phyloP scores from a whole-genome alignment of 192 early-diverging fungal genomes.

The Coemansia sp. region DNA sequence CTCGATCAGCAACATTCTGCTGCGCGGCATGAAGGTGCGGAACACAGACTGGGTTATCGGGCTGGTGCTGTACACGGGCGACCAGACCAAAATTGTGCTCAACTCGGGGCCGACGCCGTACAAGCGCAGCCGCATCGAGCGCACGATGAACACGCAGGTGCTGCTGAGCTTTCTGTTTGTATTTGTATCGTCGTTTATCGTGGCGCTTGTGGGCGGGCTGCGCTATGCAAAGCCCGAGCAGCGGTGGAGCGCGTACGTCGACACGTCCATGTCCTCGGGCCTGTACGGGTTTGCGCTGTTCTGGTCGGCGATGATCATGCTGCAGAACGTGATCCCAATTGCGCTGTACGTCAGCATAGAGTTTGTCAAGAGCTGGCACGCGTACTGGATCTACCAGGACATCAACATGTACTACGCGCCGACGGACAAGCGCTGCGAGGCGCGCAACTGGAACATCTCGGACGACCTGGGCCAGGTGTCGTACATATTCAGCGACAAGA shows the following conservation, averaged over 20 bases:
- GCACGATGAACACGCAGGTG: slow-evolving; percentile 75
- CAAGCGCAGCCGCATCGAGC: slow-evolving; percentile 87
- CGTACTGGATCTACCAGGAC: slow-evolving; percentile 90
- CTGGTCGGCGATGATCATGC: slow-evolving; percentile 82
- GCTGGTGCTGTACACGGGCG: slow-evolving; percentile 78
- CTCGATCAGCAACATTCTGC: slow-evolving; percentile 75
- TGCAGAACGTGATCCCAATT: slow-evolving; percentile 96
- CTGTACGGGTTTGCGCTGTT: slow-evolving; percentile 49
- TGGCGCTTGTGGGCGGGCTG: slow-evolving; percentile 55
- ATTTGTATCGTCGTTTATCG: slow-evolving; percentile 53
- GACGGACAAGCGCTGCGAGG: slow-evolving; percentile 37
- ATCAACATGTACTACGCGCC: slow-evolving; percentile 75
- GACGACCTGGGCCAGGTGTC: slow-evolving; percentile 97
- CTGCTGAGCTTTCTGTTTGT: slow-evolving; percentile 58
- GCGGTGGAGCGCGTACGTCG: slow-evolving; percentile 32
- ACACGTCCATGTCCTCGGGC: slow-evolving; percentile 28
- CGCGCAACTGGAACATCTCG: slow-evolving; percentile 81
- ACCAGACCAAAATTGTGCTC: slow-evolving; percentile 88
- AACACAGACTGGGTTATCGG: slow-evolving; percentile 93
- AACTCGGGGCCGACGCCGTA: slow-evolving; percentile 88
- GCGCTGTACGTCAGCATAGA: slow-evolving; percentile 94
- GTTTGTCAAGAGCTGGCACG: slow-evolving; percentile 81
- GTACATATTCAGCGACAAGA: slow-evolving; percentile 97
- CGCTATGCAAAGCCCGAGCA: slow-evolving; percentile 34
- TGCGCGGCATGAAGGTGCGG: slow-evolving; percentile 84